phyloP scores from a whole-genome alignment of 2,329 filamentous ascomycete species.

The Penicillium fuscoglaucum region DNA sequence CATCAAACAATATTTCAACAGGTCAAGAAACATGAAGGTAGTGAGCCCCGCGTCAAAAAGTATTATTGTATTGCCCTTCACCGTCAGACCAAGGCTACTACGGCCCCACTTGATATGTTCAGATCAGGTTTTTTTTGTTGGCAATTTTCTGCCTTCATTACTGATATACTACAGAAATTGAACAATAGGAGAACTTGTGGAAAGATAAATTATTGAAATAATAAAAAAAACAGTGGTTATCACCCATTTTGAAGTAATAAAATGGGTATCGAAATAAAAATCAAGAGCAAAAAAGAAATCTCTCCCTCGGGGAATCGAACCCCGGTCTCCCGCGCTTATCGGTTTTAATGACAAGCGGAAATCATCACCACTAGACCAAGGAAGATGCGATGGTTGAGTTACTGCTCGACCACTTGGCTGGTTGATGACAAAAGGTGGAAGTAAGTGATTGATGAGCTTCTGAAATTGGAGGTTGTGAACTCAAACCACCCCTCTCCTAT shows the following conservation, averaged over 20 bases:
- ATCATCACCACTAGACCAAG: constrained; percentile 45
- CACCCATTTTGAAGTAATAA: background rate
- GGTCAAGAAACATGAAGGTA: constrained; percentile 47
- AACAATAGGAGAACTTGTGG: background rate
- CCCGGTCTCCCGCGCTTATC: constrained; percentile 40
- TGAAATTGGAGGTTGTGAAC: background rate
- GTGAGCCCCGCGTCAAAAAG: constrained; percentile 42
- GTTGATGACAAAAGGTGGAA: constrained; percentile 4
- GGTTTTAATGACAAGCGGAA: constrained; percentile 40
- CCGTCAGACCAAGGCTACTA: constrained; percentile 50
- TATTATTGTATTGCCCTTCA: constrained; percentile 48
- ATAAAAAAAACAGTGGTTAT: background rate
- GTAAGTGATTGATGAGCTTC: background rate
- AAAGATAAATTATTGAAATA: too few species aligned
- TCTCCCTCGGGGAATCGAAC: constrained; percentile 42
- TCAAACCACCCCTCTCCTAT: background rate
- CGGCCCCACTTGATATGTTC: constrained; percentile 13
- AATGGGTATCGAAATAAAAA: background rate
- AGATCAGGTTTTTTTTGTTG: background rate
- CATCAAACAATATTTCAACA: constrained; percentile 39
- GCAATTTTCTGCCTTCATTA: background rate
- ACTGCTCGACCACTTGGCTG: constrained; percentile 31
- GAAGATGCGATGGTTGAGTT: constrained; percentile 26
- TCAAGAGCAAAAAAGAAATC: constrained; percentile 28
- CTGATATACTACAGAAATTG: background rate